Base-by-base conservation (phyloP, 1,284 basidiomycete genomes). In the Chalciporus sp. region DNA sequence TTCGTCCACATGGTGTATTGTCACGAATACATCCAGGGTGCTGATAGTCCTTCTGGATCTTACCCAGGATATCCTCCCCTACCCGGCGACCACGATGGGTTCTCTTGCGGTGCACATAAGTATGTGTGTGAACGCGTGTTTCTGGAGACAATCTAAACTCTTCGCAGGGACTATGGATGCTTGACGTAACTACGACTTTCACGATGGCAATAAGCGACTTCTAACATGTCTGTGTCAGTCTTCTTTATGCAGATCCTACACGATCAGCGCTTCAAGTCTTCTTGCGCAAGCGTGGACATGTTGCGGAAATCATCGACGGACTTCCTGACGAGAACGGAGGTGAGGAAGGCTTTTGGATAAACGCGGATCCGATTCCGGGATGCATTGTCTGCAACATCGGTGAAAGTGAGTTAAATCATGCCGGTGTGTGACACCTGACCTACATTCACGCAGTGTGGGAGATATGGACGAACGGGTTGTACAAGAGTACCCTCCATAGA, bases 101-200 rank as follows among this genome's bases (percentile, higher is more conserved):
- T 88, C 63, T 92, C 89, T 16, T 94, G 92, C 62, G 92, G 92
- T 23, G 88, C 88, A 49, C 91, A 94, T 72, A 91, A 86, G 85
- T 90, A 65, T 64, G 75, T 58, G 7, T 40, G 45, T 20, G 7
- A 26, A 28, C 33, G 41, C 41, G 20, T 31, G 39, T 44, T 50
- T 39, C 48, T 20, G 52, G 53, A 40, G 39, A 23, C 19, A 16
- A 47, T 47, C 53, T 64, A 37, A 51, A 49, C 37, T 12, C 41
- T 29, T 41, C 53, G 19, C 65, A 90, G 86, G 65, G 92, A 94
- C 67, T 94, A 94, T 60, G 92, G 92, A 14, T 93, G 90, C 69
- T 69, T 94, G 59, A 93, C 91, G 89, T 91, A 72, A 66, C 80
- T 63, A 31, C 42, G 11, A 4, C 29, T 35, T 39, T 50, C 42